These are phyloP conservation scores for Penicillium egyptiacum DNA, from an alignment of 495 filamentous ascomycete genomes.

Conservation along the genomic window DNA sequence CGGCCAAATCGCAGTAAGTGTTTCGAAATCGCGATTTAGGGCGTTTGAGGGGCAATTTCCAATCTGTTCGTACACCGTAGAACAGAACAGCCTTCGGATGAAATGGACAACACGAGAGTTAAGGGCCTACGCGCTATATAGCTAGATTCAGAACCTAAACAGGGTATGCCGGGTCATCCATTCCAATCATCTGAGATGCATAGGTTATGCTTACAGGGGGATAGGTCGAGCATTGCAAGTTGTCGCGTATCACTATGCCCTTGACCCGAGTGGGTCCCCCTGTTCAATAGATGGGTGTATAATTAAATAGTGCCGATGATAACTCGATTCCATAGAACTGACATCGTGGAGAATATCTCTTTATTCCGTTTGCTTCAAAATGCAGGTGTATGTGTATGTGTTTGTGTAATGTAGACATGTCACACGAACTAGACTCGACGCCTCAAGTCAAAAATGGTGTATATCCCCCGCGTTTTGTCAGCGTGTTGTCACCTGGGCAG, in stretches of 20 bases:
- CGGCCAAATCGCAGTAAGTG: not conserved
- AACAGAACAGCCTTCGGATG: not conserved
- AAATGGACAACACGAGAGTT: too few species aligned
- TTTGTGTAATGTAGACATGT: not conserved
- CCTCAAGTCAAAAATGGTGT: not conserved
- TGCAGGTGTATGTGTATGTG: too few species aligned
- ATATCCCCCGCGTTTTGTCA: constrained; percentile 13
- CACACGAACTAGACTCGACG: not conserved
- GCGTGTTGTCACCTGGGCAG: too few species aligned
- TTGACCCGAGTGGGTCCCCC: constrained; percentile 1
- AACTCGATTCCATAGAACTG: not conserved
- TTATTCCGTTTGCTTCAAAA: not conserved
- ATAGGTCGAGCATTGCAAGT: constrained; percentile 1
- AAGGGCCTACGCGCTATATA: constrained; percentile 23
- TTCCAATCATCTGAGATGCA: constrained; percentile 22
- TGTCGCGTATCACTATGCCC: constrained; percentile 3
- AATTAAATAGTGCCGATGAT: not conserved
- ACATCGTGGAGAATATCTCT: not conserved
- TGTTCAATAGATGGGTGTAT: not conserved
- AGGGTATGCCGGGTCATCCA: constrained; percentile 26
- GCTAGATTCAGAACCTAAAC: constrained; percentile 11
- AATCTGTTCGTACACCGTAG: not conserved
- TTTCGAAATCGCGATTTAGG: not conserved
- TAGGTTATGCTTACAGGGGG: not conserved
- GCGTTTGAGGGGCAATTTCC: not conserved